Base-by-base conservation (phyloP, 352 stramenopile genomes). In the Phytophthora lateralis region DNA sequence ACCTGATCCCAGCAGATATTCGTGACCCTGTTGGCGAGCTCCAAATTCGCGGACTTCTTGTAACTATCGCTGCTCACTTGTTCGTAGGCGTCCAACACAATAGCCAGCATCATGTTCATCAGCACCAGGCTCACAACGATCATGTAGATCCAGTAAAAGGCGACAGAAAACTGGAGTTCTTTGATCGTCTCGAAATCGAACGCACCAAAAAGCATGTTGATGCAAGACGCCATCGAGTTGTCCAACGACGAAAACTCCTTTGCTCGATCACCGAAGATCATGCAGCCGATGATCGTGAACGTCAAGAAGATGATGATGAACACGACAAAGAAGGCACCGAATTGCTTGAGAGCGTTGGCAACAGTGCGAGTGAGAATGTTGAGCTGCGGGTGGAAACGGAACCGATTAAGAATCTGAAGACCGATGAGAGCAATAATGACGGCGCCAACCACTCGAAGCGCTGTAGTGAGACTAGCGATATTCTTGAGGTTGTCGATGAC, bases 61-160 rank as follows among this genome's bases (percentile, higher is more conserved):
- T 73, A 74, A 27, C 56, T 69, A 8, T 80, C 63, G 9, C 64
- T 60, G 14, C 61, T 80, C 24, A 88, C 76, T 43, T 81, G 56
- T 5, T 56, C 66, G 60, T 85, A 90, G n/a, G 78, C 68, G 21
- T 86, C 76, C 20, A 90, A 55, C 4, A 90, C 78, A 43, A 90
- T 90, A 42, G 78, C 80, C 17, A 90, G 64, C 74, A 88, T 88
- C 72, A 90, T 88, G 66, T 86, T 90, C 67, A 90, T 79, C 35
- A 90, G 63, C 24, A 90, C 64, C 17, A 90, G 66, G 20, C 69
- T 80, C 46, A 85, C 76, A 5, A 88, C 63, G 38, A 90, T 51
- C 69, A 90, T 85, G 62, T 83, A 85, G n/a, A 59, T 51, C 81
- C 81, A 89, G 66, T 89, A 89, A 55, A 80, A 90, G 2, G 75